phyloP scores from a whole-genome alignment of 495 filamentous ascomycete species.

The Amphirosellinia nigrospora region DNA sequence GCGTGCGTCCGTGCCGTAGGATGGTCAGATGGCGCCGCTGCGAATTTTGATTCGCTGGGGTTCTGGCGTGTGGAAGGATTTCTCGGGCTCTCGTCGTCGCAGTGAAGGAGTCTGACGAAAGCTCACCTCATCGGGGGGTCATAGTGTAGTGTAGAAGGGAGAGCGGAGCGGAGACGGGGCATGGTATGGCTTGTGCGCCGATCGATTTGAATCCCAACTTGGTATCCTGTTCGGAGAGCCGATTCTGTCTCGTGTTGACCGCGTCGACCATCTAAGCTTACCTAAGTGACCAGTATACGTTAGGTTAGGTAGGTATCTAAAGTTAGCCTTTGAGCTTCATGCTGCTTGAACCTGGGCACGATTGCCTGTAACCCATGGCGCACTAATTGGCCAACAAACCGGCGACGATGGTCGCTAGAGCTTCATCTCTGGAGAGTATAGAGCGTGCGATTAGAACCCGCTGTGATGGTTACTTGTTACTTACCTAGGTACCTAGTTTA shows the following conservation, averaged over 20 bases:
- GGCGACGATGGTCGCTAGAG: neutral
- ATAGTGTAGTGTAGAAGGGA: too few species aligned
- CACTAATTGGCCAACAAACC: neutral
- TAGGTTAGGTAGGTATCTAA: too few species aligned
- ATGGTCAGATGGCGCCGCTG: slow-evolving; percentile 22
- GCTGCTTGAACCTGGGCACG: neutral
- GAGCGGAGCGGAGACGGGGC: slow-evolving; percentile 13
- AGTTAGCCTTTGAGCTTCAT: too few species aligned
- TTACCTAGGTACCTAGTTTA: too few species aligned
- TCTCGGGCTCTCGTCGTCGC: slow-evolving; percentile 7
- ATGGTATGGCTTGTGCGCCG: neutral
- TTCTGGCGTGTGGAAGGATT: slow-evolving; percentile 12
- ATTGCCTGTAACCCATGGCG: slow-evolving; percentile 1
- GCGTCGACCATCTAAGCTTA: neutral
- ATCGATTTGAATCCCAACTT: neutral
- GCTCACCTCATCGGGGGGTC: slow-evolving; percentile 24
- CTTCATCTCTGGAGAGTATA: neutral
- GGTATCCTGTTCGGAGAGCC: neutral
- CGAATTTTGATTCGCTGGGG: slow-evolving; percentile 20
- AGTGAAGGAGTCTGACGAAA: slow-evolving; percentile 25
- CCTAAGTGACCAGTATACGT: neutral
- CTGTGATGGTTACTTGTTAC: neutral
- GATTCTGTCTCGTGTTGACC: slow-evolving; percentile 1
- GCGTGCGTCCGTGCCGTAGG: slow-evolving; percentile 19
- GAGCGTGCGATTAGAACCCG: slow-evolving; percentile 1